Percentiles rank a stretch among this genome's conserved stretches.
Conservation (phyloP, 257 asterid species). For the Lithospermum erythrorhizon region DNA sequence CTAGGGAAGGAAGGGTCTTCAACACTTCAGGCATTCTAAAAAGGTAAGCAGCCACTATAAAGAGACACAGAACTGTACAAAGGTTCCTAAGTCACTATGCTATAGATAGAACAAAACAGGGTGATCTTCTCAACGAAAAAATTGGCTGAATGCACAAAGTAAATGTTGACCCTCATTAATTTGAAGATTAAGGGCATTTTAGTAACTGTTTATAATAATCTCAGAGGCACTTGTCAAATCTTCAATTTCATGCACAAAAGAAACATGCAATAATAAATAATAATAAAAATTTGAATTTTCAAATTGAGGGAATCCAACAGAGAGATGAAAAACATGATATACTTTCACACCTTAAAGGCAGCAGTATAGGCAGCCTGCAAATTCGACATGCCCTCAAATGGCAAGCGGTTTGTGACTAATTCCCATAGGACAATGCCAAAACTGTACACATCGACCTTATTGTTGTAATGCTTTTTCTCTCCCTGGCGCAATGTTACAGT, state of each 20-base stretch:
- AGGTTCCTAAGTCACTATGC: too few relatives aligned
- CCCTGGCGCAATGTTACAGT: conserved; percentile 96
- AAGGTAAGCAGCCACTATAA: too few relatives aligned
- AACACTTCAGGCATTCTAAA: too few relatives aligned
- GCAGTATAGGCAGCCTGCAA: conserved; percentile 99
- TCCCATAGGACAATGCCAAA: conserved; percentile 95
- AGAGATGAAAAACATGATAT: neutral
- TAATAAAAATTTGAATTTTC: neutral
- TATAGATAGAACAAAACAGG: neutral
- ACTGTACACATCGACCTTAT: conserved; percentile 91
- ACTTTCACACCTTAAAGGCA: conserved; percentile 73
- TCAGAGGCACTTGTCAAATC: neutral
- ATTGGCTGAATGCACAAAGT: too few relatives aligned
- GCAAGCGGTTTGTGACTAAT: conserved; percentile 81
- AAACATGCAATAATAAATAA: neutral
- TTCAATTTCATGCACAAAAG: neutral
- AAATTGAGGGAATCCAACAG: too few relatives aligned
- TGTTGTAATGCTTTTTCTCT: conserved; percentile 95
- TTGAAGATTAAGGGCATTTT: too few relatives aligned
- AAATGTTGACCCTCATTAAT: too few relatives aligned
- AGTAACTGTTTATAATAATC: too few relatives aligned
- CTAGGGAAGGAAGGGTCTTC: too few relatives aligned
- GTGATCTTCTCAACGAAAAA: neutral
- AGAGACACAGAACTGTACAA: too few relatives aligned
- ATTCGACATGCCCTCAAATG: conserved; percentile 96